Evolutionary conservation across 495 filamentous ascomycete genomes (phyloP).

Genomic region (Lasiosphaeria miniovina): DNA sequence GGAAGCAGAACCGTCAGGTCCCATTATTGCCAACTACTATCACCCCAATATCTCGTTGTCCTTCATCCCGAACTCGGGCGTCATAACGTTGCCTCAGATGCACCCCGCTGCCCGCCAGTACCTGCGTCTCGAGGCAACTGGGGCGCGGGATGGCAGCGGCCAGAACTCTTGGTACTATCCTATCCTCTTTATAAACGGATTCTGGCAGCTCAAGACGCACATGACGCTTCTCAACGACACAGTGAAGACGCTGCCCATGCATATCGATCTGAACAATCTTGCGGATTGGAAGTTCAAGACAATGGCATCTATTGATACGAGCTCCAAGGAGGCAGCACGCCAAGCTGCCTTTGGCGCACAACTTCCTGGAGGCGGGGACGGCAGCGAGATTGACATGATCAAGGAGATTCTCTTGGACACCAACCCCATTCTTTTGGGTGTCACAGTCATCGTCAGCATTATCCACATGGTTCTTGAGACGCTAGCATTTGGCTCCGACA

Average conservation of each 20-base stretch:
- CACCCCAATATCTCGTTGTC: slow-evolving; percentile 93
- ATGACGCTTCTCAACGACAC: slow-evolving; percentile 95
- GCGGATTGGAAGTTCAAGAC: slow-evolving; percentile 89
- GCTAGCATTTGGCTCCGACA: slow-evolving; percentile 95
- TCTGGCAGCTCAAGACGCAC: slow-evolving; percentile 90
- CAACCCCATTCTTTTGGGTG: slow-evolving; percentile 83
- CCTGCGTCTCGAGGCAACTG: slow-evolving; percentile 67
- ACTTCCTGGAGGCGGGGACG: slow-evolving; percentile 55
- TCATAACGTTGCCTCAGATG: slow-evolving; percentile 59
- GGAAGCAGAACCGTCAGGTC: slow-evolving; percentile 47
- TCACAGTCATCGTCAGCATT: slow-evolving; percentile 80
- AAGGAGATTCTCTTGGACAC: slow-evolving; percentile 93
- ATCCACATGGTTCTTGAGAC: slow-evolving; percentile 94
- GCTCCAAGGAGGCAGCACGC: slow-evolving; percentile 72
- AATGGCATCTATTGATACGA: slow-evolving; percentile 79
- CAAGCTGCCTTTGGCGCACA: slow-evolving; percentile 63
- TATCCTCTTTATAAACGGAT: slow-evolving; percentile 86
- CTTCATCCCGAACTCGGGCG: slow-evolving; percentile 77
- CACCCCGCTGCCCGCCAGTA: slow-evolving; percentile 75
- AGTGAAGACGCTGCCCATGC: slow-evolving; percentile 75
- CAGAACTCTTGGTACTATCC: slow-evolving; percentile 96
- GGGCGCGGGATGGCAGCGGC: slow-evolving; percentile 74
- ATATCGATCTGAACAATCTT: slow-evolving; percentile 78
- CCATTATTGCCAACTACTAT: slow-evolving; percentile 79
- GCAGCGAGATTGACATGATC: slow-evolving; percentile 85